These are phyloP conservation scores for Kappamyces sp. DNA, from an alignment of 192 early-diverging fungal species.

Conservation along the genomic window DNA sequence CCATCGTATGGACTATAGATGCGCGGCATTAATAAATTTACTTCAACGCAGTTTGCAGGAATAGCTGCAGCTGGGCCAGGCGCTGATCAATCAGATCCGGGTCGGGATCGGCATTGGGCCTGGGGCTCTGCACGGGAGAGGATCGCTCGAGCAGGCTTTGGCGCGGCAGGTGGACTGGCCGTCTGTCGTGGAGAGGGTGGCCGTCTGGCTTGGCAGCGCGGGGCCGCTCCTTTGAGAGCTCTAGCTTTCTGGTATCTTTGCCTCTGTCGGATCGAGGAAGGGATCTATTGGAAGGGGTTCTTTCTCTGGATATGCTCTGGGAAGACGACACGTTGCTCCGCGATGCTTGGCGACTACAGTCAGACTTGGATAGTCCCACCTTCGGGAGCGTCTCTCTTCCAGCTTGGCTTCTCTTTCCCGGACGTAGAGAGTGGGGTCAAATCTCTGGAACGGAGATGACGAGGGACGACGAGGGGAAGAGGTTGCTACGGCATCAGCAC, in stretches of 20 bases:
- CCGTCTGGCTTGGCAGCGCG: background rate
- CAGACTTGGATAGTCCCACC: background rate
- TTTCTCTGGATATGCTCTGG: background rate
- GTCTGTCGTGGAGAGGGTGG: background rate
- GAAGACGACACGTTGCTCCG: background rate
- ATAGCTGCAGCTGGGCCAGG: background rate
- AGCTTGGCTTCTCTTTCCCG: conserved; percentile 20
- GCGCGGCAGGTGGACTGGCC: background rate
- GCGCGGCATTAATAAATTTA: background rate
- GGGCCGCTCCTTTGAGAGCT: background rate
- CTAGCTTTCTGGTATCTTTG: background rate
- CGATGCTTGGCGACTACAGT: background rate
- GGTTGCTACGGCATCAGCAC: background rate
- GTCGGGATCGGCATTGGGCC: background rate
- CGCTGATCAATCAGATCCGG: conserved; percentile 4
- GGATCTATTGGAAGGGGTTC: background rate
- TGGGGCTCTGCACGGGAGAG: background rate
- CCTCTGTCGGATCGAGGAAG: background rate
- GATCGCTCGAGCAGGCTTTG: background rate
- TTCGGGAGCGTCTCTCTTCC: conserved; percentile 20
- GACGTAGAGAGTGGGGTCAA: conserved; percentile 30
- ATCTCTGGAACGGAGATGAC: conserved; percentile 20
- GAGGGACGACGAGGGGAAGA: background rate
- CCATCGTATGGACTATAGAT: too few species aligned
- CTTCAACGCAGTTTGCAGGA: background rate